Conservation (phyloP, 208 protist species). For the Leishmania arabica region DNA sequence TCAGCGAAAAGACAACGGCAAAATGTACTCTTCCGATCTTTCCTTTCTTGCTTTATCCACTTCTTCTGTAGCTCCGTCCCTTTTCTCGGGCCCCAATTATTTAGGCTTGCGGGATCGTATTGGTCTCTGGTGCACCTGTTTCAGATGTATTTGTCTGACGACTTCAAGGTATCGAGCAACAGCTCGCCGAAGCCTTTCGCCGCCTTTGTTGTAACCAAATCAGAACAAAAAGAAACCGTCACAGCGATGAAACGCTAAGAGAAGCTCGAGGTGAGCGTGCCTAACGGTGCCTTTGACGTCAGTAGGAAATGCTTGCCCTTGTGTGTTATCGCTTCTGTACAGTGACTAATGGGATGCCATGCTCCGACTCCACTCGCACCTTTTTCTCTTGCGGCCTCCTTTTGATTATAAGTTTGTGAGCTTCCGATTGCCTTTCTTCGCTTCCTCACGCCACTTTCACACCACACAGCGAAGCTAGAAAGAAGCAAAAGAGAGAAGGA, state of each 20-base stretch:
- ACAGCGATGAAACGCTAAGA: background rate
- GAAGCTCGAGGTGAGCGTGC: background rate
- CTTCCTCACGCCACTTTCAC: background rate
- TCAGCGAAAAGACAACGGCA: background rate
- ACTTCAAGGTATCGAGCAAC: background rate
- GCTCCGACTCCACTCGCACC: background rate
- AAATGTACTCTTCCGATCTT: background rate
- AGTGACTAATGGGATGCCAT: background rate
- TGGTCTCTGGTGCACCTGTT: background rate
- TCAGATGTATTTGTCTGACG: background rate
- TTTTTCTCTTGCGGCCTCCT: constrained; percentile 1
- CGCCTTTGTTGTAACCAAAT: background rate
- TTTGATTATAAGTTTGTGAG: background rate
- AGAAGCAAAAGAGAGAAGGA: background rate
- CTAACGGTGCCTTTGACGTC: background rate
- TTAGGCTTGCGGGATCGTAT: background rate
- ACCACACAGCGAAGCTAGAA: background rate
- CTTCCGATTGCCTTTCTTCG: background rate
- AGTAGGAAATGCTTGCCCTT: background rate
- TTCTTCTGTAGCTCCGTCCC: background rate
- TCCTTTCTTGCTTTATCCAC: constrained; percentile 8
- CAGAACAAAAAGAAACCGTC: background rate
- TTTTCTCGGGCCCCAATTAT: background rate
- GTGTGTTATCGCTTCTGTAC: background rate
- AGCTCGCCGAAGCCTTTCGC: background rate